Percentiles rank a stretch among this genome's conserved stretches.
Conservation (phyloP, 176 grass and related monocot species). For the Oryza meyeriana region DNA sequence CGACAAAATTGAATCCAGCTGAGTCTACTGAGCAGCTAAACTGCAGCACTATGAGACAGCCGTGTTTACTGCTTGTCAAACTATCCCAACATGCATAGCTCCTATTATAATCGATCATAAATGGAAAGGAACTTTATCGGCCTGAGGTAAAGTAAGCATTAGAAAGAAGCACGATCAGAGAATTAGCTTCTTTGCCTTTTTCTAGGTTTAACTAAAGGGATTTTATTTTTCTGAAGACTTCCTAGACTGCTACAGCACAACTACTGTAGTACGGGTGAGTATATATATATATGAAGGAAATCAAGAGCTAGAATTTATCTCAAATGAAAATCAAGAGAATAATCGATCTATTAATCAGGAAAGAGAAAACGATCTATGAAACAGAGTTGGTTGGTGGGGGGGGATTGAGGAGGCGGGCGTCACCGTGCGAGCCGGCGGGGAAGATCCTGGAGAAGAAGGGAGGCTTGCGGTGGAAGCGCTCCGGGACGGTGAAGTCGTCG, state of each 20-base stretch:
- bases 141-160: background rate
- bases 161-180: background rate
- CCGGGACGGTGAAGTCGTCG: slow-evolving; percentile 31
- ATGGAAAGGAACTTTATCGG: too few relatives aligned
- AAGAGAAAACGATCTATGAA: too few relatives aligned
- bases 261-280: background rate
- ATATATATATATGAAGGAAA: background rate
- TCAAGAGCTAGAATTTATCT: background rate
- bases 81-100: background rate
- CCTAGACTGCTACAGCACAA: background rate
- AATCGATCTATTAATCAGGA: background rate
- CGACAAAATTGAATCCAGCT: background rate
- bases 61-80: background rate
- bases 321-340: background rate
- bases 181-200: background rate
- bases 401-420: background rate
- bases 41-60: background rate
- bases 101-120: background rate
- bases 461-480: slow-evolving; percentile 33
- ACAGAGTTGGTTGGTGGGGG: too few relatives aligned
- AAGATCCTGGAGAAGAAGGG: slow-evolving; percentile 45
- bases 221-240: background rate
- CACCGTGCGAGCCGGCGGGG: slow-evolving; percentile 24
- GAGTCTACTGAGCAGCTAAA: background rate
- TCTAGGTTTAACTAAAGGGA: too few relatives aligned